These are phyloP conservation scores for Zelopaecilomyces penicillatus DNA, from an alignment of 2,329 filamentous ascomycete genomes.

Conservation along the genomic window DNA sequence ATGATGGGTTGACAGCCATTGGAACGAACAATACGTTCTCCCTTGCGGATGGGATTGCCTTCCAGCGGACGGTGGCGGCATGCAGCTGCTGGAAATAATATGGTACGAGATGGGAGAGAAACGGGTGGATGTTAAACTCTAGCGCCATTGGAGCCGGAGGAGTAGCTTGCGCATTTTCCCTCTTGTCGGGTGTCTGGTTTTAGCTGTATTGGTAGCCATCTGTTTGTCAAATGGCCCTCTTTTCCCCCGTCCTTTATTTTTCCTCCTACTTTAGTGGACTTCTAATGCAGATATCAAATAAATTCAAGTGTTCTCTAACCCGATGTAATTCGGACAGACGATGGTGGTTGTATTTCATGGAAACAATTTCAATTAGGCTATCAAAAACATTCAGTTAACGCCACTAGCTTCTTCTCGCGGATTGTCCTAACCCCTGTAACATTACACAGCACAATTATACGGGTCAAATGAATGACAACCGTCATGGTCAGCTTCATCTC, in stretches of 20 bases:
- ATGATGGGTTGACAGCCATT: slow-evolving; percentile 7
- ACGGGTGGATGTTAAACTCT: slow-evolving; percentile 13
- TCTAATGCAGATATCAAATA: slow-evolving; percentile 56
- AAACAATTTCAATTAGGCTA: too few species aligned
- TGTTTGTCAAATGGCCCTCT: slow-evolving; percentile 20
- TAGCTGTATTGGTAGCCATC: slow-evolving; percentile 20
- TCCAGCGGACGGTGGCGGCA: slow-evolving; percentile 6
- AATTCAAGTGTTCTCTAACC: slow-evolving; percentile 26
- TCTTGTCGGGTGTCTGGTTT: slow-evolving; percentile 9
- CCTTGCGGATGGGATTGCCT: slow-evolving; percentile 11
- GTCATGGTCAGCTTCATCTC: too few species aligned
- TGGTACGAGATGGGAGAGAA: slow-evolving; percentile 7
- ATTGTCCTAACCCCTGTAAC: too few species aligned
- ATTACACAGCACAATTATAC: too few species aligned
- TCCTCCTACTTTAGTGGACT: slow-evolving; percentile 49
- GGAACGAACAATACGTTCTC: slow-evolving; percentile 14
- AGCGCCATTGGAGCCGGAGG: slow-evolving; percentile 8
- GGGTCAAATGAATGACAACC: too few species aligned
- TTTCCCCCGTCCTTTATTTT: slow-evolving; percentile 23
- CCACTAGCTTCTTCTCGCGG: too few species aligned
- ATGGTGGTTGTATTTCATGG: too few species aligned
- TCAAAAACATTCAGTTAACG: too few species aligned
- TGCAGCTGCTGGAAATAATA: slow-evolving; percentile 11
- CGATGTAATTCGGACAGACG: too few species aligned
- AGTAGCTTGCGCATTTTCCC: slow-evolving; percentile 1